Conservation (phyloP, 345 rosid genomes). For the Crucihimalaya himalaica region DNA sequence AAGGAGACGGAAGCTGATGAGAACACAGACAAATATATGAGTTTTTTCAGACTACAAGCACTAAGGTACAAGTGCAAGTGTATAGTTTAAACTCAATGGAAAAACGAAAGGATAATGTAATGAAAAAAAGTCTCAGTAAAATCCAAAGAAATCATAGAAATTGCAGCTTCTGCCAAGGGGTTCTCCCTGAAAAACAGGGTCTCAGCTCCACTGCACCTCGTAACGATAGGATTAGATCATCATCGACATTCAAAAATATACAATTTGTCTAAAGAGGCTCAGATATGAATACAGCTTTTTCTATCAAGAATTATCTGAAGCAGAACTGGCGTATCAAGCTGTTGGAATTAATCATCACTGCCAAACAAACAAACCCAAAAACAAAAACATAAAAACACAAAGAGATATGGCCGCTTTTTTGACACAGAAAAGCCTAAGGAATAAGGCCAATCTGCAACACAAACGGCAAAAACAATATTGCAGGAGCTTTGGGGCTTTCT, state of each 20-base stretch:
- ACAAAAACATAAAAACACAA: not conserved
- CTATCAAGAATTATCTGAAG: slow-evolving; percentile 90
- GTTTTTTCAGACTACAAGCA: slow-evolving; percentile 38
- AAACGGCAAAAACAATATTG: slow-evolving; percentile 47
- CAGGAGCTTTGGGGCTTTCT: slow-evolving; percentile 43
- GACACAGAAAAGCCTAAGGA: slow-evolving; percentile 35
- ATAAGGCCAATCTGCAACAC: slow-evolving; percentile 63
- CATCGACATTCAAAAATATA: slow-evolving; percentile 5
- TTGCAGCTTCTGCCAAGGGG: slow-evolving; percentile 59
- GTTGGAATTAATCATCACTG: slow-evolving; percentile 49
- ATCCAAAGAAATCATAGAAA: slow-evolving; percentile 42
- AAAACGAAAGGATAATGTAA: not conserved
- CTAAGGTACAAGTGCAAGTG: slow-evolving; percentile 24
- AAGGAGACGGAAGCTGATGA: slow-evolving; percentile 28
- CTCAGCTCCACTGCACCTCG: slow-evolving; percentile 36
- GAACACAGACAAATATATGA: slow-evolving; percentile 14
- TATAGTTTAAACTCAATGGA: slow-evolving; percentile 38
- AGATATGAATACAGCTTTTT: slow-evolving; percentile 59
- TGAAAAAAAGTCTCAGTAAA: slow-evolving; percentile 45
- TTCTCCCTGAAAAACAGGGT: slow-evolving; percentile 50
- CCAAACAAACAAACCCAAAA: slow-evolving; percentile 36
- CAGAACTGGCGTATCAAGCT: slow-evolving; percentile 94
- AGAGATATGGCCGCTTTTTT: slow-evolving; percentile 22
- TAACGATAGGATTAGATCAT: slow-evolving; percentile 17
- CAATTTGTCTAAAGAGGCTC: too few species aligned